Evolutionary conservation across 139 green algal species (phyloP).

Genomic region (Chlamydomonas urium): DNA sequence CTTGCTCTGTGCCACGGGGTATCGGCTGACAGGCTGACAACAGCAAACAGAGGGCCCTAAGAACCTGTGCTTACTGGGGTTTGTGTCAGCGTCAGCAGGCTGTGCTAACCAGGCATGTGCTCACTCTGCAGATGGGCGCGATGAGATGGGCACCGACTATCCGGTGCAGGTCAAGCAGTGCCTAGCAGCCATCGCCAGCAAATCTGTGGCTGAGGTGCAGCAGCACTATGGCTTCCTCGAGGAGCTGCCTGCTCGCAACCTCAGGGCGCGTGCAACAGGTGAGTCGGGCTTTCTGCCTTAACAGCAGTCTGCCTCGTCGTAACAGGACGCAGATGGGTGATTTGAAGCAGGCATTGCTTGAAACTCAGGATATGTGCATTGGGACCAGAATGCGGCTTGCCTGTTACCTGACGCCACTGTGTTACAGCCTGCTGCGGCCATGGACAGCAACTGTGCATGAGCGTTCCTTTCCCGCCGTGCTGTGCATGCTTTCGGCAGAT

Average conservation of each 20-base stretch:
- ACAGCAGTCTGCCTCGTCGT: neutral
- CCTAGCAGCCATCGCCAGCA: conserved; percentile 9
- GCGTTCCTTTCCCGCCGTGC: too few relatives aligned
- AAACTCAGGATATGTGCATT: neutral
- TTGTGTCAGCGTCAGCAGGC: too few relatives aligned
- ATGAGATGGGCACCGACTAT: conserved; percentile 17
- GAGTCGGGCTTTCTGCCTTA: conserved; percentile 3
- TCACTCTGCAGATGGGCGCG: neutral
- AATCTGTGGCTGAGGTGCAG: conserved; percentile 19
- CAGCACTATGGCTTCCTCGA: conserved; percentile 26
- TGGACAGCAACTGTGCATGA: too few relatives aligned
- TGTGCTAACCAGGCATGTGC: too few relatives aligned
- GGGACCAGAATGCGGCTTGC: neutral
- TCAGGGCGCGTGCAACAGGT: conserved; percentile 31
- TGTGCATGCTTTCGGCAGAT: conserved; percentile 4
- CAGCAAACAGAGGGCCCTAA: neutral
- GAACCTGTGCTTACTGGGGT: neutral
- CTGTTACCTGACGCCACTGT: neutral
- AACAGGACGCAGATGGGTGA: neutral
- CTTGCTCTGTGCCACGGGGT: too few relatives aligned
- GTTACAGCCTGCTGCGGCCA: neutral
- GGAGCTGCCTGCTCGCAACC: conserved; percentile 18
- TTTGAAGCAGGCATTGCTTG: too few relatives aligned
- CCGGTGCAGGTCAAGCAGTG: conserved; percentile 12
- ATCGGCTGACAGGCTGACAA: neutral